Percentiles rank a stretch among this genome's conserved stretches.
Conservation (phyloP, 441 rosid species). For the Sinapis alba region DNA sequence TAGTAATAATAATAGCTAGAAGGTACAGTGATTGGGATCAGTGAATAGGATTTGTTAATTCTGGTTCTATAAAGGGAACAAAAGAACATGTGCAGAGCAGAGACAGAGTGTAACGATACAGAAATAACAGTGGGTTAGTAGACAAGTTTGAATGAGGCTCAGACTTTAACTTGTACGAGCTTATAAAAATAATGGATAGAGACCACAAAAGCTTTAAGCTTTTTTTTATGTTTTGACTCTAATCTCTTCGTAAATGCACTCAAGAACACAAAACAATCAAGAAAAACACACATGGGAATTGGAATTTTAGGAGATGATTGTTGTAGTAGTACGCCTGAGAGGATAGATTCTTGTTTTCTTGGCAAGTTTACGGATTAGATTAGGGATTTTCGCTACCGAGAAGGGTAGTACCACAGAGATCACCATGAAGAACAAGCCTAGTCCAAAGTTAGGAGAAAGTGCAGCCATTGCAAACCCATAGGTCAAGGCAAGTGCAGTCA, state of each 20-base stretch:
- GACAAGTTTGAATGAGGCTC: conserved; percentile 4
- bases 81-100: conserved; percentile 41
- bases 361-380: conserved; percentile 2
- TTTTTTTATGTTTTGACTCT: conserved; percentile 5
- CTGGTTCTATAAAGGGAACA: conserved; percentile 31
- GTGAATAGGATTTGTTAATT: conserved; percentile 25
- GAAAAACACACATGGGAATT: not conserved
- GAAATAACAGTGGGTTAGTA: conserved; percentile 23
- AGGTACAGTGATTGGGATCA: conserved; percentile 34
- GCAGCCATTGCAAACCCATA: conserved; percentile 40
- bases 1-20: conserved; percentile 3
- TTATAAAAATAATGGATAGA: not conserved
- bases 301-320: conserved; percentile 13
- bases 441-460: conserved; percentile 28
- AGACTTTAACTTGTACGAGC: conserved; percentile 26
- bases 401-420: conserved; percentile 23
- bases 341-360: not conserved
- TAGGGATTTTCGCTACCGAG: conserved; percentile 17
- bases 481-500: conserved; percentile 32
- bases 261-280: conserved; percentile 8
- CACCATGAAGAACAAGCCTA: conserved; percentile 23
- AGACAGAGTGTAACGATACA: conserved; percentile 31
- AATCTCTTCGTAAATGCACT: not conserved
- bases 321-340: not conserved
- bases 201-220: not conserved